Evolutionary conservation across 495 filamentous ascomycete species (phyloP), one percentile per base, ranked within the genome.

Genomic region (Aspergillus panamensis): DNA sequence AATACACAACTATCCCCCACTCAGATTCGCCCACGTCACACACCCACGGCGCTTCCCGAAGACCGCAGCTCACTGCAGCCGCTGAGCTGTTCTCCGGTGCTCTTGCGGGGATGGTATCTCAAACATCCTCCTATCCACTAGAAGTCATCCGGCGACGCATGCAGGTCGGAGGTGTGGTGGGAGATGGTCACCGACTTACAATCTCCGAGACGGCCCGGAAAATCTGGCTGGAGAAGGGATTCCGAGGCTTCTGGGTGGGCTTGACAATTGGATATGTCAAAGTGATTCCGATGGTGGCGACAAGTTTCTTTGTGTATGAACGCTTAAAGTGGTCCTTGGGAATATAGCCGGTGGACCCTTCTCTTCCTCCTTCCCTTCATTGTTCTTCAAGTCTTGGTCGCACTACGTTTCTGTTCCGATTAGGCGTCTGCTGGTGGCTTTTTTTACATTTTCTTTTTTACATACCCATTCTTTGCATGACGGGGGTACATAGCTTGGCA

Each of bases 251-350:
- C 72, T 98, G 87, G 75, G 88, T 97, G 20, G 94, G 94, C 0
- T 72, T 98, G 69, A 89, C 87, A 5, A 97, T 98, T 68, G 94
- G 94, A 12, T 98, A 98, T 66, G 78, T 91, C 55, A 98, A 98
- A 76, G 84, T 98, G 54, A 77, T 97, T 52, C 94, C 94, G 3
- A 89, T 98, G 90, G 84, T 75, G 55, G 94, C 94, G 31, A 88
- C 87, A 43, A 86, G 85, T 50, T 85, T 85, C 64, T 84, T 82
- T 62, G 84, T 86, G 8, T 97, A 97, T 62, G 92, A 97, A 74
- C 79, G 92, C 63, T 72, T 85, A 59, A 96, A 93, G 77, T 82
- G 77, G 62, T 77, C 76, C 60, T 71, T 94, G 57, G 86, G 87
- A 39, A 92, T 94, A 69, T 63, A 57, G 33, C 6, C 35, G n/a